Base-by-base conservation (phyloP, 345 rosid genomes). In the Hibiscus mutabilis region DNA sequence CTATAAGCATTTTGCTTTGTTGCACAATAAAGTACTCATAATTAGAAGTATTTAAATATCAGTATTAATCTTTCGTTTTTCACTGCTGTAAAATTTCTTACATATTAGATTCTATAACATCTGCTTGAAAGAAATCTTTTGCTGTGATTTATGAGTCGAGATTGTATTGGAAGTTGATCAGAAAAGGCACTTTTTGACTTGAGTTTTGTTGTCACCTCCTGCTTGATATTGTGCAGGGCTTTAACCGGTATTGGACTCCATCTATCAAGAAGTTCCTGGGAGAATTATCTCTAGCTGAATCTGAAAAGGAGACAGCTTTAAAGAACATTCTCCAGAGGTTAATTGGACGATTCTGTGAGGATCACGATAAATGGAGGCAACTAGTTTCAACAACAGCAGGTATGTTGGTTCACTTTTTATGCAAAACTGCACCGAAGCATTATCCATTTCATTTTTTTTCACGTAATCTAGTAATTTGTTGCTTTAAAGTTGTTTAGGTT, bases 201-300 rank as follows among this genome's bases (percentile, higher is more conserved):
- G 22, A 42, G 64, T 67, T 57, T 37, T 14, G 27, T 37, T 71
- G 68, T 56, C 15, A 10, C 14, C n/a, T n/a, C n/a, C 56, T 63
- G 56, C 59, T 67, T 65, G 68, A 66, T 53, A 19, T 31, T 65
- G 56, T 82, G 68, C 87, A 95, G 99, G 98, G 99, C 53, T 84
- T 84, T 77, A 87, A 74, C 77, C 88, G 99, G 68, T 92, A 92
- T 78, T 95, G 97, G 97, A 87, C 86, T 81, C 96, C 97, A 59
- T 82, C 76, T 69, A 90, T 89, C 75, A 95, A 90, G 86, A 86
- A 84, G 78, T 73, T 79, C 68, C 47, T 90, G 65, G 86, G 77
- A 71, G 91, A 87, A 79, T 90, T 87, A 56, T 83, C 96, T 53
- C 89, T 86, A 78, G 90, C 96, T 77, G 92, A 86, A 84, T 81